Conservation (phyloP, 2,329 filamentous ascomycete genomes). For the Penicillium sp. region DNA sequence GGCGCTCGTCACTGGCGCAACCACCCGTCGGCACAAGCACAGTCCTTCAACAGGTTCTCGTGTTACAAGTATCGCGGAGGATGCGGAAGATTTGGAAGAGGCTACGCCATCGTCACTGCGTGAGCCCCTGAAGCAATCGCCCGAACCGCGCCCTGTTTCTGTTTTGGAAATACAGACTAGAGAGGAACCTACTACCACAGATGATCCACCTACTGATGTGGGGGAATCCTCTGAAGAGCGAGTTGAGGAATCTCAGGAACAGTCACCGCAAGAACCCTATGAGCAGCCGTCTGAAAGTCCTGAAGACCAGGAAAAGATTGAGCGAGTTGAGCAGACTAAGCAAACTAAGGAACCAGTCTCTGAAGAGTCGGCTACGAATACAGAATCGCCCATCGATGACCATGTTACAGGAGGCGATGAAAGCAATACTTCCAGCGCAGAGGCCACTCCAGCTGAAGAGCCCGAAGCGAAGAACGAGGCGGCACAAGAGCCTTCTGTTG, state of each 20-base stretch:
- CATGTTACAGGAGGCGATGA: slow-evolving; percentile 5
- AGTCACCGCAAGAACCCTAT: not conserved
- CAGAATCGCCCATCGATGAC: slow-evolving; percentile 6
- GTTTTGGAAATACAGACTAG: slow-evolving; percentile 6
- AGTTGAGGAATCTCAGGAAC: slow-evolving; percentile 1
- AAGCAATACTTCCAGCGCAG: slow-evolving; percentile 3
- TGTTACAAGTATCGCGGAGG: slow-evolving; percentile 78
- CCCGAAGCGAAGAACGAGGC: slow-evolving; percentile 2
- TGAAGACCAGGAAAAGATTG: not conserved
- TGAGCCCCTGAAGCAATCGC: slow-evolving; percentile 16
- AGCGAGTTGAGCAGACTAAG: not conserved
- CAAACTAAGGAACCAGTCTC: not conserved
- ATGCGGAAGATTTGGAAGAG: slow-evolving; percentile 68
- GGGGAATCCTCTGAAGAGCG: not conserved
- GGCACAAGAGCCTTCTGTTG: not conserved
- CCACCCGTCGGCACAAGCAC: slow-evolving; percentile 79
- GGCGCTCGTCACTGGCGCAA: slow-evolving; percentile 59
- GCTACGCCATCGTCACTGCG: slow-evolving; percentile 7
- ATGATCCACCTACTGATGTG: slow-evolving; percentile 1
- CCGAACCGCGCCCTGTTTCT: slow-evolving; percentile 16
- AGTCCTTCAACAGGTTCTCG: slow-evolving; percentile 75
- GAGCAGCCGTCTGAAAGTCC: slow-evolving; percentile 1
- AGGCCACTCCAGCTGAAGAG: slow-evolving; percentile 11
- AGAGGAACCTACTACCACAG: not conserved
- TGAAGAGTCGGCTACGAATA: slow-evolving; percentile 2